Evolutionary conservation across 1,284 basidiomycete genomes (phyloP).

Genomic region (Marasmius tenuissimus): DNA sequence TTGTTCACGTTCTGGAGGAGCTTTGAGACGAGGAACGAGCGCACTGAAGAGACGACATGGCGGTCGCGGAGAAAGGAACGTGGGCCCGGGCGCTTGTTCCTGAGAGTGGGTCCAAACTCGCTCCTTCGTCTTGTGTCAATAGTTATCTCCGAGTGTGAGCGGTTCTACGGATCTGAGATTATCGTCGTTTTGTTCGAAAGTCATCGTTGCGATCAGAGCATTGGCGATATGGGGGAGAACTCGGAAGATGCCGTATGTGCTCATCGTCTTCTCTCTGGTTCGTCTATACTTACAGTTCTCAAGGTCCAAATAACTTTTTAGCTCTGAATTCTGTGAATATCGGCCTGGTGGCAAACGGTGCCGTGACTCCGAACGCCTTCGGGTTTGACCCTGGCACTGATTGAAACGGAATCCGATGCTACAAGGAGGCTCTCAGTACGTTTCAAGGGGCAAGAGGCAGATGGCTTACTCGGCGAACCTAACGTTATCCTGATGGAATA

Average conservation of each 20-base stretch:
- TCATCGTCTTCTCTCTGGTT: conserved; percentile 8
- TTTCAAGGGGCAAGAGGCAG: background rate
- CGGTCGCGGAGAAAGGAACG: no score
- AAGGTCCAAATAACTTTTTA: background rate
- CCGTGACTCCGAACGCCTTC: background rate
- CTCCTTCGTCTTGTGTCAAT: conserved; percentile 17
- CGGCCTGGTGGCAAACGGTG: conserved; percentile 13
- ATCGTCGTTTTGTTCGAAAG: background rate
- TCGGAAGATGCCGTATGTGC: conserved; percentile 6
- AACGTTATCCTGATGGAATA: no score
- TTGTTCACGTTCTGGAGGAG: no score
- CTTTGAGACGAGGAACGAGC: no score
- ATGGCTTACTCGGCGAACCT: background rate
- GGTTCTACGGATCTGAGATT: background rate
- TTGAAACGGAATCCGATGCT: conserved; percentile 8
- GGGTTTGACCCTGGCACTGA: background rate
- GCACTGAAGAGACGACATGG: no score
- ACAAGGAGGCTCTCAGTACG: conserved; percentile 21
- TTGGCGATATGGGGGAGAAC: conserved; percentile 19
- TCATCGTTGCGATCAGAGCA: conserved; percentile 16
- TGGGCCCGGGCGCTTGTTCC: no score
- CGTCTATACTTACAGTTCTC: background rate
- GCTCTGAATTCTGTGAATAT: conserved; percentile 20
- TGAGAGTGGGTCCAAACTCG: no score
- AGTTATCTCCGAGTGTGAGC: conserved; percentile 19